Base-by-base conservation (phyloP, 805 yeast genomes). In the Metschnikowia continentalis region DNA sequence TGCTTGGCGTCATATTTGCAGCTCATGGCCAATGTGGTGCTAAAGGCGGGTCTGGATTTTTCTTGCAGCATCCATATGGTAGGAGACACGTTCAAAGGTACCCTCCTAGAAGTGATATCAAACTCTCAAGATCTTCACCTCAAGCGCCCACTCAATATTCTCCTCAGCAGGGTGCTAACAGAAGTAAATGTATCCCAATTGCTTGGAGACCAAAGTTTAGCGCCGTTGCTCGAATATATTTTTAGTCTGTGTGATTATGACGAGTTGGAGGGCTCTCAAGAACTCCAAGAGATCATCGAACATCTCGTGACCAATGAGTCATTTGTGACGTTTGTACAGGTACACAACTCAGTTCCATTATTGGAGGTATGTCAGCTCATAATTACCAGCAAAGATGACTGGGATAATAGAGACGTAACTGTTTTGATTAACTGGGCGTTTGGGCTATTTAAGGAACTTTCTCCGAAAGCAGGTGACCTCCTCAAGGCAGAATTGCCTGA, bases 341-440 rank as follows among this genome's bases (percentile, higher is more conserved):
- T 19, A 32, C 40, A 45, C 23, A 37, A 45, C 39, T n/a, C 22
- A 19, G 42, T 30, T 3, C 14, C 35, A 3, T 19, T 45, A 8
- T 30, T 45, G n/a, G 44, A 44, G 33, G 41, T 53, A 15, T 48
- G 50, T 11, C 54, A 50, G 32, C 51, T 75, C 6, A 50, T 77
- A 1, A 54, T 73, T 2, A 69, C 76, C 1, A 65, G 70, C 13
- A 70, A 67, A 46, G 74, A 69, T 1, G 64, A 68, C 14, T 77
- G 81, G 81, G 64, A 67, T 43, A 68, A 69, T 35, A 62, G 63
- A 30, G 66, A 75, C 49, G 50, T 71, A 17, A 62, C 69, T 1
- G 68, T 70, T 3, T 61, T 79, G 15, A 59, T 76, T 4, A 65
- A 76, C 0, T 79, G 82, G 82, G 52, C 65, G 14, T 54, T 64